Base-by-base conservation (phyloP, 306 rosid species). In the Sindora glabra region DNA sequence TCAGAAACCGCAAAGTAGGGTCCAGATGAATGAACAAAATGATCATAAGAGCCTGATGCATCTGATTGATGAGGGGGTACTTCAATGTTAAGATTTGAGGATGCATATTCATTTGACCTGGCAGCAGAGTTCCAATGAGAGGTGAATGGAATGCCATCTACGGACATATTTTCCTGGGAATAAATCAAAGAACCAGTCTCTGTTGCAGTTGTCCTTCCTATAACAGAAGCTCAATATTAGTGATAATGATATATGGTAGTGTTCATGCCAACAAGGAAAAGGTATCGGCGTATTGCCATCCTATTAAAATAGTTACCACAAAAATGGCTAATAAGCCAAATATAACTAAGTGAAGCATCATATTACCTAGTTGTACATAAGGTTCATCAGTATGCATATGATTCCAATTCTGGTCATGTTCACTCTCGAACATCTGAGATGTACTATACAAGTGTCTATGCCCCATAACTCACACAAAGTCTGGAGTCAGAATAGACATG, bases 391-490 rank as follows among this genome's bases (percentile, higher is more conserved):
- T 10, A 32, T 69, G 92, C 72, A 81, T 65, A 69, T 79, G 84
- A 79, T 69, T 81, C 96, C 95, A 85, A 56, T 89, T 81, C 65
- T 68, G 90, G 56, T 89, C 96, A 58, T 81, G 72, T 67, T 89
- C 96, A 48, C 70, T 73, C 66, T 81, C 91, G 56, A 74, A 79
- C 70, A 79, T 55, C 59, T 82, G 81, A 57, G 96, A 68, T 62
- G 87, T 53, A 71, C 69, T 69, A 67, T 79, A 83, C 47, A 70
- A 50, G 62, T 86, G 96, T 64, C 91, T 79, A 52, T 89, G 96
- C 64, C 89, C 96, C 96, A 89, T 89, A 62, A 58, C 41, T 73
- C 54, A 39, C 62, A 54, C 61, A 62, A 75, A 62, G 72, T 59
- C 46, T n/a, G 50, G 49, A 49, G 59, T n/a, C n/a, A n/a, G n/a